These are phyloP conservation scores for Ceratobasidium sp. DNA, from an alignment of 1,284 basidiomycete species.

Conservation along the genomic window DNA sequence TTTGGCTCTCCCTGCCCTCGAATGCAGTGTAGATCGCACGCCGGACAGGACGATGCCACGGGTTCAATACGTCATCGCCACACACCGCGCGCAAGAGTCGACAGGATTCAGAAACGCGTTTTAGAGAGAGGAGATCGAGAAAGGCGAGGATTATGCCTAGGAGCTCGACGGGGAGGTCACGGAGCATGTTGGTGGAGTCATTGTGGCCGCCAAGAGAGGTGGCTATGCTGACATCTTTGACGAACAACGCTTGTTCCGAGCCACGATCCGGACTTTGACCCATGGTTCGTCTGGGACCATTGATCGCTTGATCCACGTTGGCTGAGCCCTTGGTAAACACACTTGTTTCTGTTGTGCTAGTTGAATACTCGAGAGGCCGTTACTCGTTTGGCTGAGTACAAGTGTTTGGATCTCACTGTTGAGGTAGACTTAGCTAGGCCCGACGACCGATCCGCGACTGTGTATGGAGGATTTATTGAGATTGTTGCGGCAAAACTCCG, in stretches of 20 bases:
- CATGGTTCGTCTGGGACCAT: too few species aligned
- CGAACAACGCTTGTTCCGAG: too few species aligned
- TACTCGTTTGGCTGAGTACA: background rate
- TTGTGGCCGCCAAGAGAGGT: background rate
- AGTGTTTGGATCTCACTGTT: conserved; percentile 8
- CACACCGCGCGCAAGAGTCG: conserved; percentile 44
- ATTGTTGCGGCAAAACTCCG: conserved; percentile 3
- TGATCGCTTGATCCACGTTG: too few species aligned
- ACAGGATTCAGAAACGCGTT: conserved; percentile 39
- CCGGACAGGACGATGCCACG: conserved; percentile 48
- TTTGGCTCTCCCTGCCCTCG: background rate
- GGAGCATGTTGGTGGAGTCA: conserved; percentile 25
- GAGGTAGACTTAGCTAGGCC: background rate
- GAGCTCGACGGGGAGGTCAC: conserved; percentile 28
- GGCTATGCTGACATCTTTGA: background rate
- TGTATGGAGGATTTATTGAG: conserved; percentile 20
- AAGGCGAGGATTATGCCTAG: conserved; percentile 22
- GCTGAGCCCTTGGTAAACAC: too few species aligned
- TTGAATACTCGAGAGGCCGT: background rate
- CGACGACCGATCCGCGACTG: background rate
- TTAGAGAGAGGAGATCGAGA: conserved; percentile 44
- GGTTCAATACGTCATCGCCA: conserved; percentile 48
- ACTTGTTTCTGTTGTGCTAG: background rate
- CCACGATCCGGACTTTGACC: too few species aligned
- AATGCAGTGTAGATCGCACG: conserved; percentile 24